Base-by-base conservation (phyloP, 257 asterid genomes). In the Petrea volubilis region DNA sequence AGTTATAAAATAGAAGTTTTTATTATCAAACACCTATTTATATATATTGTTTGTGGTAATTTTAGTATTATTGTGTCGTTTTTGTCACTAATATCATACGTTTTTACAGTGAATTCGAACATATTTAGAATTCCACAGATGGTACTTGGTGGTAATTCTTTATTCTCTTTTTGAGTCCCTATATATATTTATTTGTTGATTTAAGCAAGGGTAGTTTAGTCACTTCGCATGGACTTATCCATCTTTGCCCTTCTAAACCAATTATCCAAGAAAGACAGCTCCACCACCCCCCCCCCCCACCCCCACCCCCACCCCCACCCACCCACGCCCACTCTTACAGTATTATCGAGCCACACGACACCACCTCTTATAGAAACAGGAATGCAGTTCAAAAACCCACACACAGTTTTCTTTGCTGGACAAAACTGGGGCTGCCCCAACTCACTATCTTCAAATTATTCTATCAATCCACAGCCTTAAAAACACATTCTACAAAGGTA, bases 131-230 rank as follows among this genome's bases (percentile, higher is more conserved):
- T n/a, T n/a, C n/a, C n/a, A n/a, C n/a, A n/a, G n/a, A n/a, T n/a
- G n/a, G n/a, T n/a, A n/a, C n/a, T n/a, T n/a, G n/a, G n/a, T n/a
- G n/a, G n/a, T n/a, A n/a, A n/a, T n/a, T n/a, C n/a, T n/a, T n/a
- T n/a, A n/a, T n/a, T n/a, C n/a, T n/a, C n/a, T n/a, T n/a, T n/a
- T n/a, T n/a, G n/a, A n/a, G n/a, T n/a, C n/a, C n/a, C n/a, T n/a
- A n/a, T n/a, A n/a, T n/a, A n/a, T n/a, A n/a, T n/a, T n/a, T n/a
- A n/a, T n/a, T n/a, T n/a, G n/a, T 64, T 34, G 31, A 60, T 68
- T 75, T 50, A 27, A 33, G 24, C 29, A 68, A 61, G 21, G 83
- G 83, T 63, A 74, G 64, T 72, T 77, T 52, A 14, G 85, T 73
- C 77, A 77, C 64, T 68, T 3, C n/a, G 0, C 60, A 63, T 3